Base-by-base conservation (phyloP, 495 filamentous ascomycete species). In the Achaetomiella virescens region DNA sequence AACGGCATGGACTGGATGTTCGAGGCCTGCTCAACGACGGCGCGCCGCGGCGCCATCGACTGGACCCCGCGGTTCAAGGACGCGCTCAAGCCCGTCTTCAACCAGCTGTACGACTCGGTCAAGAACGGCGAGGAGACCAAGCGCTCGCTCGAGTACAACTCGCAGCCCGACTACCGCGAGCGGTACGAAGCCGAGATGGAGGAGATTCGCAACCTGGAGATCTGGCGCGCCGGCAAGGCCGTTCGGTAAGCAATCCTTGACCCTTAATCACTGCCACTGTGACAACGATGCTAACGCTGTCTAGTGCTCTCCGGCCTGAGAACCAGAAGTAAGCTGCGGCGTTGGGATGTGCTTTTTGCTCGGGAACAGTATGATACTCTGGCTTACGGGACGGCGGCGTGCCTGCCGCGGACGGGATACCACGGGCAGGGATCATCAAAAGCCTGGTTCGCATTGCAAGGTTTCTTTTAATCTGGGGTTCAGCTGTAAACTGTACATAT, bases 1-100 rank as follows among this genome's bases (percentile, higher is more conserved):
- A 86, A 97, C 73, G 93, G 93, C 63, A 98, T 98, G 93, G 93
- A 97, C 81, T 98, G 93, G 90, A 97, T 98, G 95, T 98, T 96
- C 80, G 90, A 91, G 64, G 93, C 93, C 61, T 98, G 93, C 87
- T 97, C 92, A 52, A 97, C 95, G 66, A 97, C 95, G 38, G 93
- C 93, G 66, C 88, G 93, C 70, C 91, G 93, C 70, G 93, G 93
- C 77, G 93, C 93, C 76, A 95, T 98, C 70, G 93, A 97, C 82
- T 98, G 93, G 95, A 92, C 87, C 71, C 81, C 82, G 69, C 79
- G 77, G 63, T 97, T 97, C 88, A 96, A 95, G 85, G 86, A 90
- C 62, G 90, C 85, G 61, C 80, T 97, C 72, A 97, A 98, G 85
- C 93, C 95, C 64, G 86, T 98, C 63, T 97, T 98, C 83, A 91